A percentile compares a stretch with the other conserved stretches of the same genome.
Conservation (phyloP, 768 basidiomycete genomes). For the Lepiota subincarnata region DNA sequence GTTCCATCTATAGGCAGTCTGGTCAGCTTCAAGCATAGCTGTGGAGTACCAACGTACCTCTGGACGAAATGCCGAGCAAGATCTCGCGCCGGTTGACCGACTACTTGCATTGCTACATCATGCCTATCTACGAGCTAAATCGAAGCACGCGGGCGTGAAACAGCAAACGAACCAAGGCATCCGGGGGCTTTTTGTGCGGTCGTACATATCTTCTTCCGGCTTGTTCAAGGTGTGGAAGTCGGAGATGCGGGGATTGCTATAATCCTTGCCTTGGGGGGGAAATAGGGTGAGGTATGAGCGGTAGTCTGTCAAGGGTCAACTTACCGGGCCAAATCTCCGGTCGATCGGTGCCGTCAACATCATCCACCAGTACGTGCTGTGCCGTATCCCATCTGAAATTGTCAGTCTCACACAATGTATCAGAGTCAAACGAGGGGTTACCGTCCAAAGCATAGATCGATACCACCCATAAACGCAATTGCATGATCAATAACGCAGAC, state of each 20-base stretch:
- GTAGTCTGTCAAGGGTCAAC: neutral
- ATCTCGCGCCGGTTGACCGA: constrained; percentile 95
- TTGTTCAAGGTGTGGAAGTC: constrained; percentile 88
- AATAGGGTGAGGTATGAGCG: neutral
- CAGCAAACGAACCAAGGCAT: constrained; percentile 83
- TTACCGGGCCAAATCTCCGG: constrained; percentile 86
- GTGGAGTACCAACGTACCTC: constrained; percentile 42
- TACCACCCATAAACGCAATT: constrained; percentile 96
- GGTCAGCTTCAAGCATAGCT: constrained; percentile 14
- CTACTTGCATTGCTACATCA: constrained; percentile 92
- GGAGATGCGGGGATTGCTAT: constrained; percentile 81
- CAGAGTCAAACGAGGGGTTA: constrained; percentile 18
- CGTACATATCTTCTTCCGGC: constrained; percentile 94
- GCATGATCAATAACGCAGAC: constrained; percentile 95
- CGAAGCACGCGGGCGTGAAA: neutral
- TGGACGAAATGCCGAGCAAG: constrained; percentile 93
- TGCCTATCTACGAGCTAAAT: constrained; percentile 55
- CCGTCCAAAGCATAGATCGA: constrained; percentile 93
- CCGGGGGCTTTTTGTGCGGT: constrained; percentile 80
- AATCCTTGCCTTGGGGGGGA: constrained; percentile 74
- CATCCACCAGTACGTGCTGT: constrained; percentile 87
- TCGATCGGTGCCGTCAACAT: constrained; percentile 59
- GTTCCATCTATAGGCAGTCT: constrained; percentile 69
- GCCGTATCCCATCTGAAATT: constrained; percentile 86
- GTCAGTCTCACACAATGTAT: neutral